Evolutionary conservation across 2,329 filamentous ascomycete genomes (phyloP), one percentile per base, ranked within the genome.

Genomic region (Colletotrichum navitas): DNA sequence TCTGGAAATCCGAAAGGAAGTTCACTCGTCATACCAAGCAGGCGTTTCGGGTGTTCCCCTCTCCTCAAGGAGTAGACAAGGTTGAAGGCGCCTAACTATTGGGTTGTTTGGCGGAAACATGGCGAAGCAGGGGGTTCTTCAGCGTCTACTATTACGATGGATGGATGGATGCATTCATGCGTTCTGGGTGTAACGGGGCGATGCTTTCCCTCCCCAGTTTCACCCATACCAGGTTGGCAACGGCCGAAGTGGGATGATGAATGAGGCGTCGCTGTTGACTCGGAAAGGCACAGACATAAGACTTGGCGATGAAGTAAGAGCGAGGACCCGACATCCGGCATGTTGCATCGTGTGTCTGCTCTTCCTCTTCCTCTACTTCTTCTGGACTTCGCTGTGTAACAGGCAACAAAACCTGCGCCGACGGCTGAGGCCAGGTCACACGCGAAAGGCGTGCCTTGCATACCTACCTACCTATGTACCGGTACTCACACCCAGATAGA

Each of bases 151-250:
- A 43, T 43, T 21, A 21, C 18, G 52, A 52, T 52, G 32, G 32
- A 63, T 45, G n/a, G 47, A 63, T 63, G n/a, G 34, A 63, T 63
- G 60, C 26, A 63, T 63, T 24, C 45, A 43, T 21, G n/a, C 59
- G 45, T 16, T 11, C n/a, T 51, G 4, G 12, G 12, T 51, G 24
- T 51, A 12, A 2, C 47, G 11, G n/a, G n/a, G 5, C 6, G 49
- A 52, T 16, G 14, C 49, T 26, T 29, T 29, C 7, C 49, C 49
- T 16, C 7, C 11, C 49, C 11, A 52, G 14, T 43, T 52, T 52
- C 24, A 29, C 24, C 24, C 26, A 29, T 52, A 41, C 39, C 5
- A 41, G 39, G 39, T 18, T 41, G 39, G 39, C 2, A 41, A 41
- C 39, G 39, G 39, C 11, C 39, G 14, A 41, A 41, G 14, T 14